These are phyloP conservation scores for Fusarium bulbicola DNA, from an alignment of 2,329 filamentous ascomycete genomes.

Conservation along the genomic window DNA sequence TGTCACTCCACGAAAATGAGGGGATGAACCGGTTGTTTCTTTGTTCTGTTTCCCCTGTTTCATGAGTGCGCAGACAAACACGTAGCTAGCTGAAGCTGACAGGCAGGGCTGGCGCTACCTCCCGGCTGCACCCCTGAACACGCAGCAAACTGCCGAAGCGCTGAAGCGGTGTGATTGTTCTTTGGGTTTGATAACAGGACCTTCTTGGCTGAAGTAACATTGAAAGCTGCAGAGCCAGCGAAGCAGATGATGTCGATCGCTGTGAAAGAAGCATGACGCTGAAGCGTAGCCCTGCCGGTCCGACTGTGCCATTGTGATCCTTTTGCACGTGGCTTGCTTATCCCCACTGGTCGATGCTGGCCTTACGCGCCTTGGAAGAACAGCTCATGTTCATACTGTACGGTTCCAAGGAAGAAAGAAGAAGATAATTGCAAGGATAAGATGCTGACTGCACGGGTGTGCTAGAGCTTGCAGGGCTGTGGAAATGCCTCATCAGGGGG, in stretches of 20 bases:
- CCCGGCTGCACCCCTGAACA: slow-evolving; percentile 2
- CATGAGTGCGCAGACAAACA: slow-evolving; percentile 4
- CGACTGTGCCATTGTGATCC: slow-evolving; percentile 26
- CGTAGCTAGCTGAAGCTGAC: slow-evolving; percentile 10
- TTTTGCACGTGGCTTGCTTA: slow-evolving; percentile 20
- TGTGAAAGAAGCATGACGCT: slow-evolving; percentile 14
- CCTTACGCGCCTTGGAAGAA: background rate
- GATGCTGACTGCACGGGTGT: background rate
- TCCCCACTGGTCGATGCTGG: slow-evolving; percentile 5
- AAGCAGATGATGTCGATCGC: slow-evolving; percentile 3
- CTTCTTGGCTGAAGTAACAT: background rate
- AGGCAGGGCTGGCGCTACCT: slow-evolving; percentile 6
- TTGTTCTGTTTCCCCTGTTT: slow-evolving; percentile 20
- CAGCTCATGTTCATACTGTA: slow-evolving; percentile 4
- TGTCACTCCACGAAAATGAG: background rate
- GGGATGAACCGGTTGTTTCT: background rate
- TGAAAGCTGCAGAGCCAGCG: slow-evolving; percentile 21
- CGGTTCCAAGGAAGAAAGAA: background rate
- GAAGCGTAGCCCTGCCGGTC: slow-evolving; percentile 7
- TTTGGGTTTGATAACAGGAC: slow-evolving; percentile 6
- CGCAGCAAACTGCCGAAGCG: slow-evolving; percentile 9
- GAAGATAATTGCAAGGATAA: background rate
- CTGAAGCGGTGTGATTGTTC: slow-evolving; percentile 12
- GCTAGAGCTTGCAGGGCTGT: background rate
- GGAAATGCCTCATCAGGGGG: slow-evolving; percentile 11